Evolutionary conservation across 495 filamentous ascomycete genomes (phyloP).

Genomic region (Aspergillus steynii): DNA sequence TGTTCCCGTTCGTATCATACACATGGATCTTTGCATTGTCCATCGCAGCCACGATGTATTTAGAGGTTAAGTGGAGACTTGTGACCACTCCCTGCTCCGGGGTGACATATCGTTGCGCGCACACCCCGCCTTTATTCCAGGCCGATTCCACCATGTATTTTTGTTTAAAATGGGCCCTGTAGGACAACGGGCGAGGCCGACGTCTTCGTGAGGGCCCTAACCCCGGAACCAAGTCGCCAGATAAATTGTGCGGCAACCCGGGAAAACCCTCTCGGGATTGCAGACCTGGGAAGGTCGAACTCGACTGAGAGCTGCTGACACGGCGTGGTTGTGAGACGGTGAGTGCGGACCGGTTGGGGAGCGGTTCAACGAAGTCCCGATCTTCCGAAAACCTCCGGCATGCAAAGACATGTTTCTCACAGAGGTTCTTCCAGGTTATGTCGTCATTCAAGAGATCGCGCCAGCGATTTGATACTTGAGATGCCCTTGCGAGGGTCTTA

Average conservation of each 20-base stretch:
- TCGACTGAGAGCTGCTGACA: slow-evolving; percentile 27
- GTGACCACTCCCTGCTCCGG: slow-evolving; percentile 97
- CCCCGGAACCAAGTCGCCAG: slow-evolving; percentile 38
- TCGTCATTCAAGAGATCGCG: slow-evolving; percentile 91
- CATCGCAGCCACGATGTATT: slow-evolving; percentile 95
- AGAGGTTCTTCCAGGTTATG: slow-evolving; percentile 96
- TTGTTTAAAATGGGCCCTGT: slow-evolving; percentile 96
- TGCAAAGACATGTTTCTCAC: slow-evolving; percentile 78
- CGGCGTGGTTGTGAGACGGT: slow-evolving; percentile 21
- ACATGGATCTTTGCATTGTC: slow-evolving; percentile 99
- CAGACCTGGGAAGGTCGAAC: slow-evolving; percentile 27
- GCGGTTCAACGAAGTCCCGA: slow-evolving; percentile 38
- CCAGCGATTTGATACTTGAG: slow-evolving; percentile 91
- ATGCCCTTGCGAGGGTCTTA: slow-evolving; percentile 84
- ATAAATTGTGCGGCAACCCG: slow-evolving; percentile 33
- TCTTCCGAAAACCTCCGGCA: slow-evolving; percentile 65
- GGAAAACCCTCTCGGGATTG: slow-evolving; percentile 31
- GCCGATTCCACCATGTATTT: slow-evolving; percentile 95
- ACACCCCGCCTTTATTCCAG: slow-evolving; percentile 85
- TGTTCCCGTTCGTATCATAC: slow-evolving; percentile 86
- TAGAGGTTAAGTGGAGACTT: slow-evolving; percentile 87
- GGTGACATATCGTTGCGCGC: slow-evolving; percentile 78
- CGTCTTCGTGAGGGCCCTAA: slow-evolving; percentile 34
- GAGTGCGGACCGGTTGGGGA: slow-evolving; percentile 30
- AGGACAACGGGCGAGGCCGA: slow-evolving; percentile 60